Conservation (phyloP, 805 yeast genomes). For the Candida dendrica region DNA sequence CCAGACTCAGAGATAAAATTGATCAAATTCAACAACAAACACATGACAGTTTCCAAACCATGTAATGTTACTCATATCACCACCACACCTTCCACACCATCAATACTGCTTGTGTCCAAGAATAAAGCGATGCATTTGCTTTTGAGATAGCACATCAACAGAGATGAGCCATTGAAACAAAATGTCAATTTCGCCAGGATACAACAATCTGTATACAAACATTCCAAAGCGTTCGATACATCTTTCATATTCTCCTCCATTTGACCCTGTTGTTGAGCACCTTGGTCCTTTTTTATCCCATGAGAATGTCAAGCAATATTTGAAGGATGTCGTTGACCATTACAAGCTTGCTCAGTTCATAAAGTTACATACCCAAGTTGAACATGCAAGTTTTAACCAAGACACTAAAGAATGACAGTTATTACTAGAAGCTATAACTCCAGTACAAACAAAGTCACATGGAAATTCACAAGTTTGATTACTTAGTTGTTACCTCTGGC, state of each 20-base stretch:
- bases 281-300: constrained; percentile 24
- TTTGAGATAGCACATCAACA: too few species aligned
- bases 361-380: constrained; percentile 29
- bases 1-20: too few species aligned
- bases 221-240: constrained; percentile 28
- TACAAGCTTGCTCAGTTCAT: constrained; percentile 23
- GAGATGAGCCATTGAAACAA: too few species aligned
- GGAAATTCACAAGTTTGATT: constrained; percentile 43
- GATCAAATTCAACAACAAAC: too few species aligned
- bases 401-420: constrained; percentile 26
- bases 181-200: constrained; percentile 26
- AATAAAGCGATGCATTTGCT: too few species aligned
- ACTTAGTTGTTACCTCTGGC: constrained; percentile 47
- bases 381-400: constrained; percentile 20
- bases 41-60: too few species aligned
- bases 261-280: background rate
- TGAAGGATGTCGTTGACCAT: constrained; percentile 18
- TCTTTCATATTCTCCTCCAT: constrained; percentile 17
- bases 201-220: constrained; percentile 28
- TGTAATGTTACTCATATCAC: too few species aligned
- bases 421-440: constrained; percentile 13
- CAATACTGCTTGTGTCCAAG: too few species aligned
- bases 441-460: constrained; percentile 14
- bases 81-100: too few species aligned
- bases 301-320: constrained; percentile 20